These are phyloP conservation scores for Backusella australiensis DNA, from an alignment of 192 early-diverging fungal genomes.

Conservation along the genomic window DNA sequence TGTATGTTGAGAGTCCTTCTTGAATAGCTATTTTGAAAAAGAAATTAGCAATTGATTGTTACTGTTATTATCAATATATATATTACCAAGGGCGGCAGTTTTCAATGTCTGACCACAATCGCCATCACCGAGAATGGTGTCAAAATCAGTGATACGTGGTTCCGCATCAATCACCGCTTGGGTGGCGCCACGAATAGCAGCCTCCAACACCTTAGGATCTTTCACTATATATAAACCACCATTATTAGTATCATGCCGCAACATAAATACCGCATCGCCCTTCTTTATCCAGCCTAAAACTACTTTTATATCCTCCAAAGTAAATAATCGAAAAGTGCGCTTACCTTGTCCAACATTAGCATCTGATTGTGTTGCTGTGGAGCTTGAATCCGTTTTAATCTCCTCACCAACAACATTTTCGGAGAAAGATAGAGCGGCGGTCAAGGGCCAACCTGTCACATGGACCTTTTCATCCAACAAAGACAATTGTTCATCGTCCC, in stretches of 20 bases:
- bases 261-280: background rate
- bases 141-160: conserved; percentile 65
- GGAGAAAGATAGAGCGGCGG: background rate
- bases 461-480: conserved; percentile 57
- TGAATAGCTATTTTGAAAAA: conserved; percentile 39
- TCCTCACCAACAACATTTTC: background rate
- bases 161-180: conserved; percentile 50
- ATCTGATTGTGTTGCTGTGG: background rate
- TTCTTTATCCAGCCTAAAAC: background rate
- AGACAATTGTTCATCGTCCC: conserved; percentile 39
- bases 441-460: conserved; percentile 59
- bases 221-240: background rate
- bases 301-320: background rate
- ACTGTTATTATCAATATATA: conserved; percentile 10
- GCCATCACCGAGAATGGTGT: conserved; percentile 79
- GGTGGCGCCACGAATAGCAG: conserved; percentile 30
- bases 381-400: background rate
- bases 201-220: conserved; percentile 15
- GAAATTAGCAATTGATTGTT: background rate
- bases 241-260: background rate
- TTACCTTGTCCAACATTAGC: background rate
- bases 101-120: conserved; percentile 78
- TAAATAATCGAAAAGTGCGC: background rate
- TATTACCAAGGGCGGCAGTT: conserved; percentile 55
- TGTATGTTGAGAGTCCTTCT: conserved; percentile 34